phyloP scores from a whole-genome alignment of 495 filamentous ascomycete genomes.

The Hyaloscypha variabilis region DNA sequence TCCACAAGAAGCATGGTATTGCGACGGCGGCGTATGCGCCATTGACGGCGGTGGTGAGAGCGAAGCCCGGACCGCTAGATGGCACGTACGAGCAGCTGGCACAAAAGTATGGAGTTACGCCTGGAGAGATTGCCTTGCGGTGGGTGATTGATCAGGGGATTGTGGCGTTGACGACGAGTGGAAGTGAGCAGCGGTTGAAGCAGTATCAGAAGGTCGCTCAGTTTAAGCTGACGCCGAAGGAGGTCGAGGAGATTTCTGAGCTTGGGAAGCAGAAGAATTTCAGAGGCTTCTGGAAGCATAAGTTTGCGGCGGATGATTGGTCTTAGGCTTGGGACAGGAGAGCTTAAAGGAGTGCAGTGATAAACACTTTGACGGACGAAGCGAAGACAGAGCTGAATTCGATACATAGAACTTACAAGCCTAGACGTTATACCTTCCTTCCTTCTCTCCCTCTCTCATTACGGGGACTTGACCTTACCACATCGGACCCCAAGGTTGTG shows the following conservation, averaged over 20 bases:
- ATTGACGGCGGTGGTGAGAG: slow-evolving; percentile 67
- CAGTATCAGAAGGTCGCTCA: slow-evolving; percentile 58
- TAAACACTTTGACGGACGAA: too few species aligned
- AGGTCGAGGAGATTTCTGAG: slow-evolving; percentile 67
- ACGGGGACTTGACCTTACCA: too few species aligned
- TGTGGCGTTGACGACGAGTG: slow-evolving; percentile 77
- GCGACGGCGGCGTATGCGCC: slow-evolving; percentile 70
- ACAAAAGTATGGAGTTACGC: slow-evolving; percentile 75
- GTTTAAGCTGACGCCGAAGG: slow-evolving; percentile 73
- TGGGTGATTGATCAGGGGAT: slow-evolving; percentile 83
- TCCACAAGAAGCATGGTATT: slow-evolving; percentile 68
- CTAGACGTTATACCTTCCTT: too few species aligned
- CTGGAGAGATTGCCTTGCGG: slow-evolving; percentile 68
- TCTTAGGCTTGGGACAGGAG: slow-evolving; percentile 28
- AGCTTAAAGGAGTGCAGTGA: not conserved
- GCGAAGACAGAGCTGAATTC: too few species aligned
- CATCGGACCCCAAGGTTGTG: too few species aligned
- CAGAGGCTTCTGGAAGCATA: slow-evolving; percentile 66
- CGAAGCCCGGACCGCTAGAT: slow-evolving; percentile 69
- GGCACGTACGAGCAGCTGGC: slow-evolving; percentile 60
- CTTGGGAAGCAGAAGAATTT: slow-evolving; percentile 68
- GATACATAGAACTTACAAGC: too few species aligned
- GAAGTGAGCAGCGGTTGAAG: slow-evolving; percentile 69
- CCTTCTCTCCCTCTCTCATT: too few species aligned
- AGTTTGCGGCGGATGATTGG: slow-evolving; percentile 62